Evolutionary conservation across 331 rosid genomes (phyloP).

Genomic region (Dryas integrifolia): DNA sequence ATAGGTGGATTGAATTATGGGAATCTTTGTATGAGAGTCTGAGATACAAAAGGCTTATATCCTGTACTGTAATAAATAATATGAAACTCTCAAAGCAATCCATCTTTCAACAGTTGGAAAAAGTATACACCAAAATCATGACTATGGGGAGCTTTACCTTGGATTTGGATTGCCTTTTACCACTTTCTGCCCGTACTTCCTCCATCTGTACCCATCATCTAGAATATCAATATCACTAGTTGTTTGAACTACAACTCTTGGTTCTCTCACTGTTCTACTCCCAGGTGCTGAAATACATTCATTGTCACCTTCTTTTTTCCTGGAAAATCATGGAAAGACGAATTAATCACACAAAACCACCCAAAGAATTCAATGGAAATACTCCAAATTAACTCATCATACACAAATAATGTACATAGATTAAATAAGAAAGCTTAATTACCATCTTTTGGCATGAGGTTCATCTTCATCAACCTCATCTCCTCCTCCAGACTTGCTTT

Average conservation of each 20-base stretch:
- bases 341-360: not conserved
- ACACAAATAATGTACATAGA: not conserved
- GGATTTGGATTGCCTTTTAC: slow-evolving; percentile 99
- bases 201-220: slow-evolving; percentile 94
- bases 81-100: slow-evolving; percentile 7
- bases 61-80: not conserved
- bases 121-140: not conserved
- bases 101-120: not conserved
- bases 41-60: not conserved
- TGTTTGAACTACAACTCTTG: slow-evolving; percentile 95
- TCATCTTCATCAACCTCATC: slow-evolving; percentile 71
- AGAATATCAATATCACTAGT: slow-evolving; percentile 95
- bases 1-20: not conserved
- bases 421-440: not conserved
- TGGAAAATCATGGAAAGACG: slow-evolving; percentile 22
- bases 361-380: not conserved
- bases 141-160: slow-evolving; percentile 45
- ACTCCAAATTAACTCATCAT: not conserved
- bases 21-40: not conserved
- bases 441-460: slow-evolving; percentile 82
- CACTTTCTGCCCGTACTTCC: slow-evolving; percentile 95
- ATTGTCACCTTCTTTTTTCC: slow-evolving; percentile 75
- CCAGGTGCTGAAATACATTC: slow-evolving; percentile 73
- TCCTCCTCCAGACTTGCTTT: slow-evolving; percentile 57
- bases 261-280: slow-evolving; percentile 87